Conservation (phyloP, 768 basidiomycete species). For the Hortiboletus flavorubellus region DNA sequence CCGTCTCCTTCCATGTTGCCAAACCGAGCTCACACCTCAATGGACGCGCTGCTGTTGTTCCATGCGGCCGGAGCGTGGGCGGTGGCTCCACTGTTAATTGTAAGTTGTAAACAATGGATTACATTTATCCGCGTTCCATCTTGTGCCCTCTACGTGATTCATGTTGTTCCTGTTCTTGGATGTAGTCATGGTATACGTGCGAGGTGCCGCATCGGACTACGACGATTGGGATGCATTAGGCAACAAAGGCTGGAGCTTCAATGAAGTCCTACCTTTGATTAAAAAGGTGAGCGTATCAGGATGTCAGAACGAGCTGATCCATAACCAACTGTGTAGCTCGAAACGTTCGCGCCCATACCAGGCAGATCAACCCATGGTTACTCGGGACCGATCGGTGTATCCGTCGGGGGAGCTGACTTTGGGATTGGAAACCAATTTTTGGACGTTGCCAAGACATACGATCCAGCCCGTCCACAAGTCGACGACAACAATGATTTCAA, state of each 20-base stretch:
- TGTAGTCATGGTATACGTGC: conserved; percentile 48
- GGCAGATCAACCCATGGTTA: conserved; percentile 38
- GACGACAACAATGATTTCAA: conserved; percentile 49
- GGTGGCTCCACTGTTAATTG: conserved; percentile 65
- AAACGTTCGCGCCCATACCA: conserved; percentile 32
- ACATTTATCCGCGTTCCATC: neutral
- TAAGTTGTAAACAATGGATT: conserved; percentile 20
- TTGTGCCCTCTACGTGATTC: neutral
- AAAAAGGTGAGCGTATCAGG: conserved; percentile 43
- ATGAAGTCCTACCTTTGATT: conserved; percentile 53
- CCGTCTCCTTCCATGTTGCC: conserved; percentile 41
- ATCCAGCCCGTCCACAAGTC: conserved; percentile 41
- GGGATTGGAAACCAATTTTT: conserved; percentile 42
- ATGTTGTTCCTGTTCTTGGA: neutral
- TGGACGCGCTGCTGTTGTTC: conserved; percentile 44
- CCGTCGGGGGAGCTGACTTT: conserved; percentile 1
- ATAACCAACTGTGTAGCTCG: conserved; percentile 42
- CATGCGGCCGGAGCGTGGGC: conserved; percentile 51
- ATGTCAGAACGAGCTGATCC: conserved; percentile 22
- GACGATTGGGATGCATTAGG: conserved; percentile 53
- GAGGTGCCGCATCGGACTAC: conserved; percentile 59
- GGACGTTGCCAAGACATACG: conserved; percentile 42
- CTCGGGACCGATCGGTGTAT: conserved; percentile 30
- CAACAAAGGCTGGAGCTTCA: conserved; percentile 61
- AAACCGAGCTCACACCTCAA: conserved; percentile 40